Evolutionary conservation across 495 filamentous ascomycete genomes (phyloP).

Genomic region (Lentithecium fluviatile): DNA sequence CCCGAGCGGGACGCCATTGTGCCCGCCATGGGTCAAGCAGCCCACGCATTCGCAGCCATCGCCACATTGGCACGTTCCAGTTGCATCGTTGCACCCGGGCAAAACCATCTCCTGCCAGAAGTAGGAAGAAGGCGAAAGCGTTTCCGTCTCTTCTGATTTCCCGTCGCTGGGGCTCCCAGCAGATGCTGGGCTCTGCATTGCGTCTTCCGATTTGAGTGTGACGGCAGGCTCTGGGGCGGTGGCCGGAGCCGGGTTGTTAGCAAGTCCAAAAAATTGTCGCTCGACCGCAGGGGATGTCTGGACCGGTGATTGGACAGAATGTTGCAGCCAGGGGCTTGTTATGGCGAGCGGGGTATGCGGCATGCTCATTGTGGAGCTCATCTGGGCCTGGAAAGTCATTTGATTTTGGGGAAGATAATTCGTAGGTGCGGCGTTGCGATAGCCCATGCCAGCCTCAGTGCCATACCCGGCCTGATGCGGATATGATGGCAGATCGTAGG

Average conservation of each 20-base stretch:
- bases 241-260: neutral
- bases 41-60: slow-evolving; percentile 37
- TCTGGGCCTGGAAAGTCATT: slow-evolving; percentile 5
- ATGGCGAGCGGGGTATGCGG: neutral
- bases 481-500: slow-evolving; percentile 26
- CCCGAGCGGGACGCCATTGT: slow-evolving; percentile 30
- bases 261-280: too few relatives aligned
- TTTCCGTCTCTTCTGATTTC: slow-evolving; percentile 26
- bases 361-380: slow-evolving; percentile 9
- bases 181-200: slow-evolving; percentile 1
- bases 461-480: slow-evolving; percentile 23
- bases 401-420: neutral
- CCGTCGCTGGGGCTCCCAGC: slow-evolving; percentile 27
- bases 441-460: neutral
- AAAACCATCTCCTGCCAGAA: slow-evolving; percentile 28
- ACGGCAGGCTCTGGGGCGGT: neutral
- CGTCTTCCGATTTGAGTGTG: neutral
- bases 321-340: slow-evolving; percentile 7
- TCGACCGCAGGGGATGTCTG: neutral
- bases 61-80: slow-evolving; percentile 36
- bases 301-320: neutral
- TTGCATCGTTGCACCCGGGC: slow-evolving; percentile 35
- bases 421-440: neutral
- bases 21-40: slow-evolving; percentile 36
- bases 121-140: slow-evolving; percentile 34